phyloP scores from a whole-genome alignment of 2,329 filamentous ascomycete genomes.

The Fusarium pseudonygamai region DNA sequence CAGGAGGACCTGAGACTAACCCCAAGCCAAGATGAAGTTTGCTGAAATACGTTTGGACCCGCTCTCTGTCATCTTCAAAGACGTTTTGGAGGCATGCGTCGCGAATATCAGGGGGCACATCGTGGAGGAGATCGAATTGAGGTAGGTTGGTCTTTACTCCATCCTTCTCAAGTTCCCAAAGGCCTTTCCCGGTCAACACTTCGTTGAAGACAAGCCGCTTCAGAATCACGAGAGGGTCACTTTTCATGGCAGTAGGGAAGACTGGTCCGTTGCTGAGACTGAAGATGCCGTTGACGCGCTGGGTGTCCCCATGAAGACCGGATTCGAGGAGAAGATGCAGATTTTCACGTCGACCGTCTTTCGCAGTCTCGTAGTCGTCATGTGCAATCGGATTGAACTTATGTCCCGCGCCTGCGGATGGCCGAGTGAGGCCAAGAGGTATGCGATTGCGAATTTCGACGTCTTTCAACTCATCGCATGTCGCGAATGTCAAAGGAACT shows the following conservation, averaged over 20 bases:
- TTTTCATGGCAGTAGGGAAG: accelerated
- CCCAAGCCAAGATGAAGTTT: neutral
- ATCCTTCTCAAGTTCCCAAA: neutral
- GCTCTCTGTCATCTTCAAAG: neutral
- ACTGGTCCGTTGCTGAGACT: accelerated
- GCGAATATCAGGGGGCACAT: accelerated
- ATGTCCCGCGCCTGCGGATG: neutral
- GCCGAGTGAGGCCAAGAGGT: neutral
- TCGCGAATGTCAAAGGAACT: neutral
- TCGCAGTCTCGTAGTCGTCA: neutral
- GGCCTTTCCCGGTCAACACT: neutral
- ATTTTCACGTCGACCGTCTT: accelerated
- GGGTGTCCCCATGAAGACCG: neutral
- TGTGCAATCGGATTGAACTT: accelerated
- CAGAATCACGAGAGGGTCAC: accelerated
- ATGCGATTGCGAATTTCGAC: neutral
- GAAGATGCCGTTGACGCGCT: neutral
- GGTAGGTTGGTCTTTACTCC: accelerated
- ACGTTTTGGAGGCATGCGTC: neutral
- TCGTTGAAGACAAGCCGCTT: neutral
- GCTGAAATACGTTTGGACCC: neutral
- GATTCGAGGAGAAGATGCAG: neutral
- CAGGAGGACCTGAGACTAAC: neutral
- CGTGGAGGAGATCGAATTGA: neutral
- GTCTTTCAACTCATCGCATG: accelerated